phyloP scores from a whole-genome alignment of 495 filamentous ascomycete species.

The Penicillium subrubescens region DNA sequence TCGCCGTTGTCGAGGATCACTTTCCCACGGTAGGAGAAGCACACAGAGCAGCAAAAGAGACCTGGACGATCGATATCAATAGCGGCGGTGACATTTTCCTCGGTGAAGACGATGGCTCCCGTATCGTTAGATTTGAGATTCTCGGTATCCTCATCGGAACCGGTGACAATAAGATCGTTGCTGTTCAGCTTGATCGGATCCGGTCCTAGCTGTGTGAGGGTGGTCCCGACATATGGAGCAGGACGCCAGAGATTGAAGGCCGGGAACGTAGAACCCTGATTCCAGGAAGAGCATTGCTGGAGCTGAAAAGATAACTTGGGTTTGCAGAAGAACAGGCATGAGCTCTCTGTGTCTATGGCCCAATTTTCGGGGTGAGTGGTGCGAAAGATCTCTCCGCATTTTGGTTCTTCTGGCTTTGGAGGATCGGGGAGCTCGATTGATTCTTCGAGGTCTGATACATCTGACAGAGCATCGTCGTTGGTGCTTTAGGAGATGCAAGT shows the following conservation, averaged over 20 bases:
- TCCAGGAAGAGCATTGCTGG: neutral
- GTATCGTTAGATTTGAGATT: neutral
- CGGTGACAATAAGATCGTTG: slow-evolving; percentile 4
- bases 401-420: neutral
- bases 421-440: neutral
- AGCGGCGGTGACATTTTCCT: neutral
- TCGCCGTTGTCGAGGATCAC: slow-evolving; percentile 4
- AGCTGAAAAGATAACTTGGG: slow-evolving; percentile 2
- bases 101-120: neutral
- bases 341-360: neutral
- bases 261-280: neutral
- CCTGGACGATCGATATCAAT: slow-evolving; percentile 3
- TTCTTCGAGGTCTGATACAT: neutral
- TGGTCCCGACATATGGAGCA: neutral
- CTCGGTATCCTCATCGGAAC: neutral
- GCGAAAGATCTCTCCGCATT: neutral
- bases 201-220: neutral
- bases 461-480: neutral
- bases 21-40: neutral
- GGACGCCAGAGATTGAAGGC: slow-evolving; percentile 8
- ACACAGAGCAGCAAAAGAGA: neutral
- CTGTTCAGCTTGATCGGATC: slow-evolving; percentile 1
- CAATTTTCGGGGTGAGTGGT: neutral
- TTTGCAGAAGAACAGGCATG: neutral
- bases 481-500: neutral